phyloP scores from a whole-genome alignment of 2,329 filamentous ascomycete genomes.

The Ophiocordyceps sinensis region DNA sequence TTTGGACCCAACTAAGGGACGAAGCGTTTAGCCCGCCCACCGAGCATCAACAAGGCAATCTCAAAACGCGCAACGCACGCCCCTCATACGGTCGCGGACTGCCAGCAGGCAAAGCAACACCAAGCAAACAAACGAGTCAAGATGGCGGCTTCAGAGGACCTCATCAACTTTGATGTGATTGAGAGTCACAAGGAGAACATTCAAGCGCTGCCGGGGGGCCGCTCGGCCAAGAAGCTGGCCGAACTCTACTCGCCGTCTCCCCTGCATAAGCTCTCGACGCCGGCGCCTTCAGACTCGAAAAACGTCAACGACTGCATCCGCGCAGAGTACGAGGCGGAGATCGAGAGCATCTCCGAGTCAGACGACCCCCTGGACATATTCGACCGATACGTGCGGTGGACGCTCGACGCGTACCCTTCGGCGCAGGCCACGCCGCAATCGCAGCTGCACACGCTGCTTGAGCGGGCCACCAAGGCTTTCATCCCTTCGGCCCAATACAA shows the following conservation, averaged over 20 bases:
- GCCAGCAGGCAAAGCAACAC: constrained; percentile 2
- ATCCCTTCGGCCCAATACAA: constrained; percentile 77
- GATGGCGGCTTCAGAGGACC: constrained; percentile 36
- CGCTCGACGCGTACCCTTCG: constrained; percentile 83
- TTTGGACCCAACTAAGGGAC: too few relatives aligned
- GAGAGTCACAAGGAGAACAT: constrained; percentile 98
- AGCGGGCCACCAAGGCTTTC: constrained; percentile 85
- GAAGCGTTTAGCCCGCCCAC: too few relatives aligned
- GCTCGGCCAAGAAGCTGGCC: constrained; percentile 80
- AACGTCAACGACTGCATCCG: constrained; percentile 68
- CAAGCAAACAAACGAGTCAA: constrained; percentile 11
- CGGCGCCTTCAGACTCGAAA: constrained; percentile 57
- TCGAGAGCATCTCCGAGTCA: constrained; percentile 64
- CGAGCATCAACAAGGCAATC: too few relatives aligned
- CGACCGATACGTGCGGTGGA: constrained; percentile 96
- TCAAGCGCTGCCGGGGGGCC: constrained; percentile 71
- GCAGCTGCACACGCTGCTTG: constrained; percentile 76
- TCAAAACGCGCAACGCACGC: too few relatives aligned
- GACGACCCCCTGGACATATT: constrained; percentile 94
- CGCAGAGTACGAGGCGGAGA: constrained; percentile 73
- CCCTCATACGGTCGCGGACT: not conserved
- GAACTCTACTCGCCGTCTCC: constrained; percentile 61
- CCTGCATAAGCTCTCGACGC: constrained; percentile 41
- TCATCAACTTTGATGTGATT: constrained; percentile 77
- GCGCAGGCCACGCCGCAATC: constrained; percentile 84